Base-by-base conservation (phyloP, 1,284 basidiomycete species). In the Meripilus lineatus region DNA sequence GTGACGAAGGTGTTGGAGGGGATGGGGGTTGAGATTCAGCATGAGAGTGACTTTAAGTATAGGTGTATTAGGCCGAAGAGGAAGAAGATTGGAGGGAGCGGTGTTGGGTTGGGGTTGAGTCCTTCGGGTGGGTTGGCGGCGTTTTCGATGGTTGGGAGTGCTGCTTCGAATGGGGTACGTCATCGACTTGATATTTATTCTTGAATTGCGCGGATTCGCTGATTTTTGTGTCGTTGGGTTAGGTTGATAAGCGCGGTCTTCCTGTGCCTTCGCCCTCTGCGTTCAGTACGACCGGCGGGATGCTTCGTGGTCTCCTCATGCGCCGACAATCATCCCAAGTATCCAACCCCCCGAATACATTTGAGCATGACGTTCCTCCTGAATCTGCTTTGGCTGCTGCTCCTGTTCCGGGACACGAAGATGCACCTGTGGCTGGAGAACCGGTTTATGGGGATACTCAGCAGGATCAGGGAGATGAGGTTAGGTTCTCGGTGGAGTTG, bases 21-120 rank as follows among this genome's bases (percentile, higher is more conserved):
- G 33, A 94, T 99, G 91, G 96, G 95, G 18, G 75, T 99, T 46
- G 92, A 95, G 38, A 75, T 94, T 51, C 81, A 88, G 58, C 69
- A 81, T 38, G 93, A 97, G 70, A 86, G 78, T 52, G 89, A 93
- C 59, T 96, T 81, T 71, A 94, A 90, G 72, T 84, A 85, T 57
- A 72, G 89, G 48, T 94, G 91, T 62, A 72, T 89, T 21, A 72
- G 91, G 25, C 71, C 72, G 28, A 89, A 90, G 69, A 77, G 72
- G 59, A 75, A 72, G 63, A 88, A 84, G 65, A 71, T 71, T 4
- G 67, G 8, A 5, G 25, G 67, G 28, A 49, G 52, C 50, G 46
- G 63, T 54, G 39, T 69, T 8, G 68, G 64, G n/a, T 61, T 73
- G 40, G 68, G 64, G n/a, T 61, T 73, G 40, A 65, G 74, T 47